Conservation (phyloP, 352 stramenopile species). For the Globisporangium nodosum region DNA sequence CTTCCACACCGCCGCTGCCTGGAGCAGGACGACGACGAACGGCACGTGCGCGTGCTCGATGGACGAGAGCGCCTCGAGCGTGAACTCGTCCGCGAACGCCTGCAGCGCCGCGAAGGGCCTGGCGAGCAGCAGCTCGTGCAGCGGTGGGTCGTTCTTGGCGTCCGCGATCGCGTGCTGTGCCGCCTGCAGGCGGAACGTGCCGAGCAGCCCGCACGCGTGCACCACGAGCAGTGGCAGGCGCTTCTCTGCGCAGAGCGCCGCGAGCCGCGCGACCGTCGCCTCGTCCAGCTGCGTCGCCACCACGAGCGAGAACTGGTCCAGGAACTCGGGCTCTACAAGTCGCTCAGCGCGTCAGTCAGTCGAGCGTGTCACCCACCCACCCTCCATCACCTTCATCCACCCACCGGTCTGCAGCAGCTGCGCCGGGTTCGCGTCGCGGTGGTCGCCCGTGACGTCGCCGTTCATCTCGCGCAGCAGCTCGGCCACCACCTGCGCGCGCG, state of each 20-base stretch:
- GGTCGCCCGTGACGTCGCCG: conserved; percentile 80
- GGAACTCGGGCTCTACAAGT: conserved; percentile 41
- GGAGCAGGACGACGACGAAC: conserved; percentile 90
- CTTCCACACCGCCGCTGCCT: conserved; percentile 62
- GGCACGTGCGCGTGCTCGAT: conserved; percentile 91
- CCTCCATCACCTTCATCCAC: background rate
- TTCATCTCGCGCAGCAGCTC: conserved; percentile 95
- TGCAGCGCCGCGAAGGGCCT: conserved; percentile 69
- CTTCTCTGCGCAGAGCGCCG: conserved; percentile 54
- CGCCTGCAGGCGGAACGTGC: conserved; percentile 87
- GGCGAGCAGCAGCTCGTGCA: conserved; percentile 88
- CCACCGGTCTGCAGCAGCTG: conserved; percentile 39
- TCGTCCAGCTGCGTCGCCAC: conserved; percentile 85
- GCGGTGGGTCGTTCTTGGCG: conserved; percentile 80
- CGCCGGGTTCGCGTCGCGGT: conserved; percentile 37
- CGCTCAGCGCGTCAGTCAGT: conserved; percentile 1
- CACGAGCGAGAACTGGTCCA: conserved; percentile 79
- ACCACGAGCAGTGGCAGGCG: conserved; percentile 81
- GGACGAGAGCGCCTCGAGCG: conserved; percentile 63
- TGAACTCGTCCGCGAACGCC: conserved; percentile 42
- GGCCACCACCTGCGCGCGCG: conserved; percentile 75
- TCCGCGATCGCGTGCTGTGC: conserved; percentile 86
- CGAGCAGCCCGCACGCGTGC: conserved; percentile 91
- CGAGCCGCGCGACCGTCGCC: conserved; percentile 43
- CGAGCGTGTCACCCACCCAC: background rate